phyloP scores from a whole-genome alignment of 768 basidiomycete species.

The Collybiopsis confluens region DNA sequence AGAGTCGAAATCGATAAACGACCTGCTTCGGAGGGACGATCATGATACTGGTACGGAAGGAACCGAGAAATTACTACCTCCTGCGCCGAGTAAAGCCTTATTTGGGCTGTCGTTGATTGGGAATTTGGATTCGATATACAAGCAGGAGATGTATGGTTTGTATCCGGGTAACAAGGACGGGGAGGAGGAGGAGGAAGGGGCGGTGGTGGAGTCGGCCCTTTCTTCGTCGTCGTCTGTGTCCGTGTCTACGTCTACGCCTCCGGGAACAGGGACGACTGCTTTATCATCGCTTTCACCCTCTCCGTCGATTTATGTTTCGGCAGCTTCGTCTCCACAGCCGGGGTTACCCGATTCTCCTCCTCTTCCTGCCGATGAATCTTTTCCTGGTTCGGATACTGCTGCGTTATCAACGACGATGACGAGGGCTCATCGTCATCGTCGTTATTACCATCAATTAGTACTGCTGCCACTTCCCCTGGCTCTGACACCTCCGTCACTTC shows the following conservation, averaged over 20 bases:
- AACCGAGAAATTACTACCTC: slow-evolving; percentile 13
- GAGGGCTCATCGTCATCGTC: no score
- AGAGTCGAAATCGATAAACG: slow-evolving; percentile 12
- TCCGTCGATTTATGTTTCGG: no score
- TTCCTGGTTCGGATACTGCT: not conserved
- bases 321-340: no score
- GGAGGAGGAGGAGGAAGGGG: no score
- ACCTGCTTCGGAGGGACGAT: not conserved
- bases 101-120: slow-evolving; percentile 67
- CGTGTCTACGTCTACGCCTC: no score
- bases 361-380: not conserved
- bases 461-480: not conserved
- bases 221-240: no score
- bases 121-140: slow-evolving; percentile 63
- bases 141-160: slow-evolving; percentile 40
- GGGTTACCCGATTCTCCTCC: not conserved
- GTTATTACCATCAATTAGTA: no score
- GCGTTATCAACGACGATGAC: no score
- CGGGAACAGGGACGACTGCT: no score
- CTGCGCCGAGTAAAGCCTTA: slow-evolving; percentile 29
- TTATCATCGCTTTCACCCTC: no score
- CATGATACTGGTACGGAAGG: slow-evolving; percentile 20
- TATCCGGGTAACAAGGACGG: slow-evolving; percentile 29
- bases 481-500: not conserved
- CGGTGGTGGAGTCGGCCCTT: no score